Base-by-base conservation (phyloP, 2,329 filamentous ascomycete species). In the Aureobasidium sp. region DNA sequence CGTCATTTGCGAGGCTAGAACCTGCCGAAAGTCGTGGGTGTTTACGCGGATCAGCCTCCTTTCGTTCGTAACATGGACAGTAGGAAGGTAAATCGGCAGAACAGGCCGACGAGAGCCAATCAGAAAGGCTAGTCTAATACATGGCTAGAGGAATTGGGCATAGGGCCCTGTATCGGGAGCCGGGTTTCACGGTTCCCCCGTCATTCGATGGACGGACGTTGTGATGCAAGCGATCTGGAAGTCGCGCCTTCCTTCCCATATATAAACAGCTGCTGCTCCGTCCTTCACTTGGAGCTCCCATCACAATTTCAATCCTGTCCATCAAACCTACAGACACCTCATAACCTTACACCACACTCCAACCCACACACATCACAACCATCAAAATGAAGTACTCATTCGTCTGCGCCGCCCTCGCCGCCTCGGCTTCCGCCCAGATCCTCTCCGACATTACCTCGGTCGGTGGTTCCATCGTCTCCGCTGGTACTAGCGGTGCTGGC, bases 381-480 rank as follows among this genome's bases (percentile, higher is more conserved):
- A 38, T 38, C 45, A 62, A 53, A 47, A 62, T 62, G 59, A 62
- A 53, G 47, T 62, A 62, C 59, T 62, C 59, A 31, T 51, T 62
- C 47, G 47, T 62, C 36, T 62, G 45, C 47, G 59, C 59, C 6
- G 59, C 59, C 36, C 59, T 62, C 59, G 59, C 59, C 36, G 59
- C 59, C 59, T 53, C 59, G 47, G 59, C 47, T 36, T 53, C 47
- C 25, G 59, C 47, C 20, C 59, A 62, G 27, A 27, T 62, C 36
- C 13, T 53, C 36, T 62, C 59, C 23, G 59, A 62, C 48, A 53
- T 62, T 23, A 62, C 59, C 25, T 53, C 47, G 23, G 20, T 40
- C 6, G 59, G n/a, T 33, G 59, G 50, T 9, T 45, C 38, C 40
- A 47, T 64, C 60, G 16, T 64, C 5, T 54, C 40, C 10, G 60